Conservation (phyloP, 331 rosid species). For the Dryas integrifolia region DNA sequence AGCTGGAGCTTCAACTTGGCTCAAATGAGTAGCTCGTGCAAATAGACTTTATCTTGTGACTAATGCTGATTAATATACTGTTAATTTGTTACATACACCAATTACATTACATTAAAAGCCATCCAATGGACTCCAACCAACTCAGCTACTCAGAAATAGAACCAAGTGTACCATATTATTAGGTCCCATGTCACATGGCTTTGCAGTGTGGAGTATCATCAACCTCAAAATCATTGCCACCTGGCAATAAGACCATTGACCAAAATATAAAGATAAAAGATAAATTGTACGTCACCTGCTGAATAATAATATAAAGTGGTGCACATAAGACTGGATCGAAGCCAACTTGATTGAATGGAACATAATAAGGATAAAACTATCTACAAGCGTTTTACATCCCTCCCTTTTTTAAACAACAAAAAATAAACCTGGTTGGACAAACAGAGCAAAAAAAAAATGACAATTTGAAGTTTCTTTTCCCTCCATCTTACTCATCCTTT, state of each 20-base stretch:
- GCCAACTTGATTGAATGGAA: constrained; percentile 26
- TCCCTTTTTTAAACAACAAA: neutral
- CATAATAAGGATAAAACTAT: constrained; percentile 14
- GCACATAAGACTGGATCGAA: constrained; percentile 19
- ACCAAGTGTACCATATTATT: too few relatives aligned
- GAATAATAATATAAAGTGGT: neutral
- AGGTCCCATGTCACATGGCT: constrained; percentile 22
- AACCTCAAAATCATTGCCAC: constrained; percentile 18
- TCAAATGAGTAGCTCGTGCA: too few relatives aligned
- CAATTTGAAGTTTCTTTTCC: constrained; percentile 21
- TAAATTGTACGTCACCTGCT: constrained; percentile 25
- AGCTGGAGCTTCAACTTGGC: too few relatives aligned
- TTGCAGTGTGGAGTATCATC: neutral
- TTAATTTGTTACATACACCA: too few relatives aligned
- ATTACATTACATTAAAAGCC: too few relatives aligned
- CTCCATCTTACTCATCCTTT: constrained; percentile 29
- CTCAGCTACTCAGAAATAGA: too few relatives aligned
- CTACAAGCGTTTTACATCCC: constrained; percentile 28
- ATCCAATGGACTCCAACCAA: too few relatives aligned
- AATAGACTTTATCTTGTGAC: too few relatives aligned
- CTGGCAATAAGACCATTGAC: neutral
- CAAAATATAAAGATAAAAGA: neutral
- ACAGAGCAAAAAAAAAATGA: neutral
- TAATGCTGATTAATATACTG: too few relatives aligned
- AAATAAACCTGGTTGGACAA: constrained; percentile 15